A percentile compares a stretch with the other conserved stretches of the same genome.
Evolutionary conservation across 2,329 filamentous ascomycete genomes (phyloP).

Genomic region (Monosporascus sp.): DNA sequence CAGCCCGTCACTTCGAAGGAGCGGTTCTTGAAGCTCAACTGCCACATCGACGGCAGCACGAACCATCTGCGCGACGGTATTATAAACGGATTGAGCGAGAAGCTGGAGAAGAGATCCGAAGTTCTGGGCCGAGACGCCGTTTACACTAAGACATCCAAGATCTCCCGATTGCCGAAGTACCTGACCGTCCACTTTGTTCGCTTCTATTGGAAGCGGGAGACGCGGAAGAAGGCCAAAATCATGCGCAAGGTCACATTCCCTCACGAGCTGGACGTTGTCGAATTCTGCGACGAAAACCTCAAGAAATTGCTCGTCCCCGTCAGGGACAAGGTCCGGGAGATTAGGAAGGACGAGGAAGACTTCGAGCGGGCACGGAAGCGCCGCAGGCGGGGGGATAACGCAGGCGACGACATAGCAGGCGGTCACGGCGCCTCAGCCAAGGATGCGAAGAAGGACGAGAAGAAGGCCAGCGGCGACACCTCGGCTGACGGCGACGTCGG

Average conservation of each 20-base stretch:
- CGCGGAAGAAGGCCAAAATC: slow-evolving; percentile 98
- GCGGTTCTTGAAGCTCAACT: slow-evolving; percentile 86
- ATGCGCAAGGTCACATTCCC: slow-evolving; percentile 98
- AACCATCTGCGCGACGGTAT: slow-evolving; percentile 93
- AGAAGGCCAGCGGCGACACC: slow-evolving; percentile 34
- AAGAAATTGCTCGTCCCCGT: slow-evolving; percentile 79
- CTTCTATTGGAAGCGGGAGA: slow-evolving; percentile 95
- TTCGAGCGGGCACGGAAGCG: slow-evolving; percentile 87
- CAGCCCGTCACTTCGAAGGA: slow-evolving; percentile 63
- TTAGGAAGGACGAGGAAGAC: slow-evolving; percentile 92
- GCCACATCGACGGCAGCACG: slow-evolving; percentile 81
- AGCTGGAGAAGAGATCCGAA: slow-evolving; percentile 84
- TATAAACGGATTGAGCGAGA: slow-evolving; percentile 72
- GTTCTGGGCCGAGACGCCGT: slow-evolving; percentile 70
- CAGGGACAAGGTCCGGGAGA: slow-evolving; percentile 92
- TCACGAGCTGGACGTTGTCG: slow-evolving; percentile 83
- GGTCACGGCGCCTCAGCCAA: slow-evolving; percentile 47
- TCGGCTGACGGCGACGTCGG: slow-evolving; percentile 60
- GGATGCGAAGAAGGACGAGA: slow-evolving; percentile 40
- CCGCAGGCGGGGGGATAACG: slow-evolving; percentile 62
- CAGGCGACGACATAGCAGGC: slow-evolving; percentile 41
- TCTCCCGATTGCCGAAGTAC: slow-evolving; percentile 88
- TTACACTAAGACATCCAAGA: slow-evolving; percentile 89
- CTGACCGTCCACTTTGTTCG: slow-evolving; percentile 95
- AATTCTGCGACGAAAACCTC: slow-evolving; percentile 92